Percentiles rank a stretch among this genome's conserved stretches.
These are phyloP conservation scores for Apiospora malaysiana DNA, from an alignment of 2,329 filamentous ascomycete genomes.

Conservation along the genomic window DNA sequence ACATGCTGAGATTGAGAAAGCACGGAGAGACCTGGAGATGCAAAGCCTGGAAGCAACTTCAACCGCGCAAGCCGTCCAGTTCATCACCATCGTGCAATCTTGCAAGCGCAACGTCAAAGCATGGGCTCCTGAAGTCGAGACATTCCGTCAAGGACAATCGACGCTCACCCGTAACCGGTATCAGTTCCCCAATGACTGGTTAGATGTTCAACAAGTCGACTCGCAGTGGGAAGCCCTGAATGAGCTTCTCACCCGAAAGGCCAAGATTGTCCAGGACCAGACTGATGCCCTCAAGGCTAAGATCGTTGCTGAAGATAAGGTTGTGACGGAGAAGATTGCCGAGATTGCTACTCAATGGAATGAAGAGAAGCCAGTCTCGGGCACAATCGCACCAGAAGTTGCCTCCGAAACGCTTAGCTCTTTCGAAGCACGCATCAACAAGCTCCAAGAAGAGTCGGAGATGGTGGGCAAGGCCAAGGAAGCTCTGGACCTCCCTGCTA, in stretches of 20 bases:
- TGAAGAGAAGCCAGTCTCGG: slow-evolving; percentile 95
- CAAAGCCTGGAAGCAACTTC: slow-evolving; percentile 94
- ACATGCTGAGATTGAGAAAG: slow-evolving; percentile 88
- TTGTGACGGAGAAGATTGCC: slow-evolving; percentile 85
- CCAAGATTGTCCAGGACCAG: slow-evolving; percentile 95
- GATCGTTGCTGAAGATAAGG: slow-evolving; percentile 90
- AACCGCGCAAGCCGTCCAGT: slow-evolving; percentile 95
- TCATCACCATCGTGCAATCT: slow-evolving; percentile 97
- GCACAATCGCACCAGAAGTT: slow-evolving; percentile 87
- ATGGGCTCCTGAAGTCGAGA: slow-evolving; percentile 95
- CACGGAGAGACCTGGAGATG: slow-evolving; percentile 85
- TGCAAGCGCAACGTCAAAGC: slow-evolving; percentile 92
- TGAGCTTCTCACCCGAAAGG: slow-evolving; percentile 89
- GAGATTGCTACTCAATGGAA: slow-evolving; percentile 90
- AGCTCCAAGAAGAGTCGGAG: slow-evolving; percentile 83
- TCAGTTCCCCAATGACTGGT: slow-evolving; percentile 92
- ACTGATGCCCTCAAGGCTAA: slow-evolving; percentile 94
- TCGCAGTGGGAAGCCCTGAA: slow-evolving; percentile 94
- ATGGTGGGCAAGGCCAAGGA: slow-evolving; percentile 98
- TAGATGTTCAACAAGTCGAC: slow-evolving; percentile 94
- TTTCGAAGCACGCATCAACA: slow-evolving; percentile 85
- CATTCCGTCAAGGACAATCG: slow-evolving; percentile 94
- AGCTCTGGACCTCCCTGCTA: slow-evolving; percentile 85
- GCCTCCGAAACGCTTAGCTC: slow-evolving; percentile 81
- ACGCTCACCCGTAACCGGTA: slow-evolving; percentile 91